Base-by-base conservation (phyloP, 2,329 filamentous ascomycete genomes). In the Fusarium sp. region DNA sequence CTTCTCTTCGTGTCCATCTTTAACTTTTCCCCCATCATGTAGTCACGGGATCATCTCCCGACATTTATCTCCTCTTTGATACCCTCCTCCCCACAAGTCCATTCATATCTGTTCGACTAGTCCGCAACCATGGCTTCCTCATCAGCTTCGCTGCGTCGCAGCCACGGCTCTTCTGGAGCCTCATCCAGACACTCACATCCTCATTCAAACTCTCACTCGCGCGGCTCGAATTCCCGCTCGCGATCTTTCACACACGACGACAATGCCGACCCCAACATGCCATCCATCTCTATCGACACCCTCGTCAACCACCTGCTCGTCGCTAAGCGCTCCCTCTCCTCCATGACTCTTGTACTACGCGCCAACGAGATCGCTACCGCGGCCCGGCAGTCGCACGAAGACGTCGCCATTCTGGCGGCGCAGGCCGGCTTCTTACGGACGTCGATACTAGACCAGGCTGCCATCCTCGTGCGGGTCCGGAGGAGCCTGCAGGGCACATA, bases 321-420 rank as follows among this genome's bases (percentile, higher is more conserved):
- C 33, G 94, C 96, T 10, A 98, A 98, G 81, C 91, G 94, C 52
- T 95, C 95, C 1, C 89, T 98, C 6, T 94, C 93, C 18, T 95
- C 95, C 13, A 95, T 97, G 81, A 91, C 88, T 47, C 91, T 94
- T 69, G 94, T 98, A 61, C 92, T 94, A 80, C 93, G 94, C 69
- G 95, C 95, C 74, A 95, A 97, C 80, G 93, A 97, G 79, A 91
- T 98, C 65, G 93, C 97, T 52, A 94, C 91, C 22, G 87, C 90
- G 16, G 94, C 95, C 6, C 92, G 95, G 36, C 86, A 88, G 35
- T 90, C 94, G 36, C 88, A 98, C 74, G 94, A 97, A 80, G 93
- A 97, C 76, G 92, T 92, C 57, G 92, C 94, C 63, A 87, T 95
- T 11, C 88, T 97, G 5, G 89, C 89, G 25, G 91, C 94, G 9